Base-by-base conservation (phyloP, 306 rosid genomes). In the Dryas octopetala region DNA sequence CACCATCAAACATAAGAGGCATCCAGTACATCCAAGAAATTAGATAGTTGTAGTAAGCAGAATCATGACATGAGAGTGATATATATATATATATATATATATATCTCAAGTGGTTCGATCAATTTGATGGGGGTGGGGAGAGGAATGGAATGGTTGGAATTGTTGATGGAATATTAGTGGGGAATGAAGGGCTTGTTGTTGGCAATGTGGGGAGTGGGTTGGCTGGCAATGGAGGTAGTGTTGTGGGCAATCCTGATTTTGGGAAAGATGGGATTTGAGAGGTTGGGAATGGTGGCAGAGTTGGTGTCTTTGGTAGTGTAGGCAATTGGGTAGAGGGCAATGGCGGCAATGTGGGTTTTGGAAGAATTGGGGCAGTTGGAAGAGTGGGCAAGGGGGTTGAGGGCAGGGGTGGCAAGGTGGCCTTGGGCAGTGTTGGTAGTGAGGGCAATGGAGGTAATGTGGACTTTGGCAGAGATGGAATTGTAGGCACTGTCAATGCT, bases 111-210 rank as follows among this genome's bases (percentile, higher is more conserved):
- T n/a, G n/a, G 70, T 45, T 66, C 3, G 48, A 17, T 58, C 46
- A 83, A 6, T 79, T 73, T 47, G 60, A 73, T 28, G 77, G 77
- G 11, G 77, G 77, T 28, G 77, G 59, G 43, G 68, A 47, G 49
- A 60, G 48, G 59, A 61, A 60, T 26, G 68, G 77, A 73, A 48
- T 5, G 38, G 38, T 32, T 46, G 76, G 76, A 60, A 60, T 59
- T 46, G 68, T 51, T 28, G 76, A 60, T 47, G 76, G 68, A 60
- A 60, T 73, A 32, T 32, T 32, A 6, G 59, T 73, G 4, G 76
- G 76, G 46, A 47, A 16, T 45, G 70, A 63, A 40, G 68, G 49
- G 26, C 41, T 40, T 9, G 76, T 60, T 47, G 76, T 26, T 7
- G 76, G 68, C 28, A 73, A 9, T 67, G 66, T 43, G 26, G 61